Conservation (phyloP, 768 basidiomycete genomes). For the Naganishia friedmannii region DNA sequence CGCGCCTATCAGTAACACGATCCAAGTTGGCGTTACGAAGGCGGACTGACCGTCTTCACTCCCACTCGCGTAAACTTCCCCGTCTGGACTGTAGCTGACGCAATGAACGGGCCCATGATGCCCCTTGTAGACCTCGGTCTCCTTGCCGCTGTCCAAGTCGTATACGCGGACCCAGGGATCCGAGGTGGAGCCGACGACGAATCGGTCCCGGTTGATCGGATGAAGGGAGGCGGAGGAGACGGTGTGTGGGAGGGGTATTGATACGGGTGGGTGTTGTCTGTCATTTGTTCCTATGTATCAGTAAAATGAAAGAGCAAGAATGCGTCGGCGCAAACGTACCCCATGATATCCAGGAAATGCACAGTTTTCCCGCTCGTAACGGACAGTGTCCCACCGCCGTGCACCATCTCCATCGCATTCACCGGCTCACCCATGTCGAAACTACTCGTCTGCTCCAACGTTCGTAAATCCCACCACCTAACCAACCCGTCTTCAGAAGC, state of each 20-base stretch:
- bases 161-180: constrained; percentile 98
- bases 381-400: constrained; percentile 71
- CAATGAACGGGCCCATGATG: constrained; percentile 97
- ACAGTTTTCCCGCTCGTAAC: constrained; percentile 90
- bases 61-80: constrained; percentile 94
- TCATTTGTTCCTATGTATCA: constrained; percentile 51
- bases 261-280: constrained; percentile 66
- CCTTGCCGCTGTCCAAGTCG: constrained; percentile 75
- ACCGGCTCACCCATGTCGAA: constrained; percentile 74
- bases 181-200: constrained; percentile 80
- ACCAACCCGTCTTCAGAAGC: constrained; percentile 89
- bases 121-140: constrained; percentile 86
- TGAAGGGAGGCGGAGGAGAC: constrained; percentile 95
- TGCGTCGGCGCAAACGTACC: constrained; percentile 39
- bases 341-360: constrained; percentile 68
- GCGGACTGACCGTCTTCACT: constrained; percentile 65
- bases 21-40: background rate
- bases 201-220: constrained; percentile 79
- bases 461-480: constrained; percentile 98
- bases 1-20: background rate
- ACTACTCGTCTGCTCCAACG: constrained; percentile 66
- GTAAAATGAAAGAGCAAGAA: background rate
- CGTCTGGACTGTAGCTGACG: constrained; percentile 89
- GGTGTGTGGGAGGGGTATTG: constrained; percentile 73
- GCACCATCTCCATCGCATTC: constrained; percentile 89